Evolutionary conservation across 1,284 basidiomycete genomes (phyloP), one percentile per base, ranked within the genome.

Genomic region (Vanrija humicola): DNA sequence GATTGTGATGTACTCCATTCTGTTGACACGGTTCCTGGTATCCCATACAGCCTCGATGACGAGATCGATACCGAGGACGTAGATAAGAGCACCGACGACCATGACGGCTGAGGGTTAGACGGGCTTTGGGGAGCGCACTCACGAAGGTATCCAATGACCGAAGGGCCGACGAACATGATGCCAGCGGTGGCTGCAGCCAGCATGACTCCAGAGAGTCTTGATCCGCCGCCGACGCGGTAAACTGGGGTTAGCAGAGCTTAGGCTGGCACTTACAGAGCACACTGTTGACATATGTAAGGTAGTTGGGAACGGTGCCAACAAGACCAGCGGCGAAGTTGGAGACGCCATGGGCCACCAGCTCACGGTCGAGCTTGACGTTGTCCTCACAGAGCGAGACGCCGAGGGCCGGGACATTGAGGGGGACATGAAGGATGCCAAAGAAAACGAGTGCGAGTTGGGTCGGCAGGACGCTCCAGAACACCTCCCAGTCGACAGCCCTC

Each of bases 31-130:
- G 70, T 91, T 84, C 45, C 90, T 81, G 4, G 94, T 96, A 76
- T 98, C 95, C 92, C 93, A 98, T 5, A 98, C 76, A 0, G 95
- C 93, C 70, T 96, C 95, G 68, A 95, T 95, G 29, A 90, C 85
- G 28, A 98, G 83, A 65, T 98, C 95, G 58, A 98, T 84, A 0
- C 95, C 95, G 23, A 98, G 83, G 10, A 97, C 91, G 64, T 93
- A 95, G 67, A 98, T 98, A 56, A 98, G 81, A 2, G 94, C 88
- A 0, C 88, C 88, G 16, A 94, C 90, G 5, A 93, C 86, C 83
- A 90, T 86, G 42, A 94, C 85, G 55, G 90, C 89, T 91, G 62
- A 6, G 49, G 12, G 26, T 58, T 40, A 55, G 58, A 14, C n/a
- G 52, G n/a, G 25, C 6, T 23, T n/a, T 3, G 21, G 23, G 15